These are phyloP conservation scores for Lolium multiflorum DNA, from an alignment of 176 grass and related monocot genomes.

Conservation along the genomic window DNA sequence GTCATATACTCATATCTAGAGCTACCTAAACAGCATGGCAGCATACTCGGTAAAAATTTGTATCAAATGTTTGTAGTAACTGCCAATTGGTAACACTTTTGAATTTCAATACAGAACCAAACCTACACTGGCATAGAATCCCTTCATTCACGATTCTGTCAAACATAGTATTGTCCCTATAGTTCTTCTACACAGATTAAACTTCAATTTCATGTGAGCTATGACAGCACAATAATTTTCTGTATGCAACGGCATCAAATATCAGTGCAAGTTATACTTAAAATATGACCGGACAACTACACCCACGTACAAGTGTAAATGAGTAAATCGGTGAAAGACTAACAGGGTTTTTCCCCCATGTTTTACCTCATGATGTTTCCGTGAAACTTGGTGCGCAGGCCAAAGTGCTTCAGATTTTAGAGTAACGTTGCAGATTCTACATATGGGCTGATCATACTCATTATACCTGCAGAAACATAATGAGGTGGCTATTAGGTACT, in stretches of 20 bases:
- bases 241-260: not conserved
- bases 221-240: not conserved
- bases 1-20: not conserved
- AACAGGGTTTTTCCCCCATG: not conserved
- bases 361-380: constrained; percentile 91
- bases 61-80: not conserved
- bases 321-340: not conserved
- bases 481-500: not conserved
- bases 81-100: not conserved
- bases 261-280: not conserved
- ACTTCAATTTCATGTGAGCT: not conserved
- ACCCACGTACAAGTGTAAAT: not conserved
- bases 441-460: constrained; percentile 87
- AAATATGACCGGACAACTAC: not conserved
- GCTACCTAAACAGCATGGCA: not conserved
- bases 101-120: not conserved
- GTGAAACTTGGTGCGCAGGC: constrained; percentile 95
- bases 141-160: not conserved
- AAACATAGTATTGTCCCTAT: not conserved
- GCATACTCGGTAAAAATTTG: not conserved
- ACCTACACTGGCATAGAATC: not conserved
- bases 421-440: constrained; percentile 84
- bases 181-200: not conserved
- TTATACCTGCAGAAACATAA: constrained; percentile 73
- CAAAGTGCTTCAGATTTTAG: constrained; percentile 95